phyloP scores from a whole-genome alignment of 1,139 yeast species.

The Kluyveromyces sp. region DNA sequence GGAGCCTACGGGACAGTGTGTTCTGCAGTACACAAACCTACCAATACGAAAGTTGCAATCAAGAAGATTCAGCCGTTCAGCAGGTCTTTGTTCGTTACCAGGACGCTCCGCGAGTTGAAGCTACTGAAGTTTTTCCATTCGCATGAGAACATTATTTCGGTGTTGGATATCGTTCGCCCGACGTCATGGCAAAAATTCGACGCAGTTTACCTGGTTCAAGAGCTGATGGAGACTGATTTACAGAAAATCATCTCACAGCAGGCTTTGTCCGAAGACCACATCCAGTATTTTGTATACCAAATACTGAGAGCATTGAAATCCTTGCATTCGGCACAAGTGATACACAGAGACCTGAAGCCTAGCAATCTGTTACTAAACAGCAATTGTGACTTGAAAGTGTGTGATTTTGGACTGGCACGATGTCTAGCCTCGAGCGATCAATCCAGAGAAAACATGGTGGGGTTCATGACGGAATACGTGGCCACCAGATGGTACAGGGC shows the following conservation, averaged over 20 bases:
- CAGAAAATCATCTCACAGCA: conserved; percentile 51
- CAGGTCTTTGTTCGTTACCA: conserved; percentile 76
- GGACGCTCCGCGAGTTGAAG: conserved; percentile 86
- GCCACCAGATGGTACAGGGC: conserved; percentile 81
- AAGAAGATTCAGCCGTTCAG: conserved; percentile 88
- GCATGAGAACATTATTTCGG: conserved; percentile 85
- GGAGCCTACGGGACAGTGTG: conserved; percentile 98
- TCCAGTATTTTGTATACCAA: conserved; percentile 62
- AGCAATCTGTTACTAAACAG: conserved; percentile 77
- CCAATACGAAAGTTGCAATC: conserved; percentile 78
- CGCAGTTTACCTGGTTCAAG: conserved; percentile 66
- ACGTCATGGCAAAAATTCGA: conserved; percentile 56
- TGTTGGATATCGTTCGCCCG: conserved; percentile 84
- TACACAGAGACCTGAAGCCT: conserved; percentile 89
- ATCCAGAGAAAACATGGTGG: conserved; percentile 35
- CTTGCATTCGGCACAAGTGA: conserved; percentile 58
- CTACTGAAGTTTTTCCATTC: conserved; percentile 82
- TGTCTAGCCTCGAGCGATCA: conserved; percentile 60
- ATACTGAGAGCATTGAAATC: conserved; percentile 57
- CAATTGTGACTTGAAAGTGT: conserved; percentile 84
- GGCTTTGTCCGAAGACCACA: conserved; percentile 53
- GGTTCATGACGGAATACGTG: conserved; percentile 63
- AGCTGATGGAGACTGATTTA: conserved; percentile 64
- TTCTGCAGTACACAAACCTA: conserved; percentile 73
- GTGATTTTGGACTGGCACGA: conserved; percentile 91